These are phyloP conservation scores for Neurospora sublineolata DNA, from an alignment of 495 filamentous ascomycete genomes.

Conservation along the genomic window DNA sequence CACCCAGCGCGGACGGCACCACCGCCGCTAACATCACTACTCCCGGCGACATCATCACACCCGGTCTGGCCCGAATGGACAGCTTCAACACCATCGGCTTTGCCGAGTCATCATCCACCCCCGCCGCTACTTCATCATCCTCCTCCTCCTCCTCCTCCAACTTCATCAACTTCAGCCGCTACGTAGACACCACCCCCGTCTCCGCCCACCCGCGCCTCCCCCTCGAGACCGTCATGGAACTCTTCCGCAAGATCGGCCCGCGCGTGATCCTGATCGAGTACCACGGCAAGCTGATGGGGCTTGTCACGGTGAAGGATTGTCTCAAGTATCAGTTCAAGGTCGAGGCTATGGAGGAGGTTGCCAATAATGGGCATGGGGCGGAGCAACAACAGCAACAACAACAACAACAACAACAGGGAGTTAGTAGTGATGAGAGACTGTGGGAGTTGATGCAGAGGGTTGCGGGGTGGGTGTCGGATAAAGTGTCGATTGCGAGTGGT, in stretches of 20 bases:
- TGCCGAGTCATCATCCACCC: constrained; percentile 8
- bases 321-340: constrained; percentile 96
- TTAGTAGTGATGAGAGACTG: constrained; percentile 48
- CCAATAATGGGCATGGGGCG: constrained; percentile 18
- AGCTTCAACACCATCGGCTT: neutral
- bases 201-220: constrained; percentile 85
- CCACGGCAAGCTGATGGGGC: constrained; percentile 64
- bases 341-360: constrained; percentile 67
- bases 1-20: constrained; percentile 26
- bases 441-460: constrained; percentile 53
- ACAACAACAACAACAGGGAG: constrained; percentile 24
- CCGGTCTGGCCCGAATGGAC: constrained; percentile 21
- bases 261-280: constrained; percentile 90
- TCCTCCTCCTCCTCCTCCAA: constrained; percentile 43
- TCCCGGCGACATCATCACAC: constrained; percentile 40
- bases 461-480: constrained; percentile 44
- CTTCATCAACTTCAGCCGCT: constrained; percentile 75
- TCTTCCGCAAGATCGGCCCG: constrained; percentile 97
- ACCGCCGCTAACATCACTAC: constrained; percentile 23
- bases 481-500: constrained; percentile 34
- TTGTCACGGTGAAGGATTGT: constrained; percentile 96
- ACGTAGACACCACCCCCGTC: constrained; percentile 82
- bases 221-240: constrained; percentile 95
- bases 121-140: constrained; percentile 40
- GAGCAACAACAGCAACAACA: constrained; percentile 31